These are phyloP conservation scores for Lithospermum erythrorhizon DNA, from an alignment of 257 asterid genomes.

Conservation along the genomic window DNA sequence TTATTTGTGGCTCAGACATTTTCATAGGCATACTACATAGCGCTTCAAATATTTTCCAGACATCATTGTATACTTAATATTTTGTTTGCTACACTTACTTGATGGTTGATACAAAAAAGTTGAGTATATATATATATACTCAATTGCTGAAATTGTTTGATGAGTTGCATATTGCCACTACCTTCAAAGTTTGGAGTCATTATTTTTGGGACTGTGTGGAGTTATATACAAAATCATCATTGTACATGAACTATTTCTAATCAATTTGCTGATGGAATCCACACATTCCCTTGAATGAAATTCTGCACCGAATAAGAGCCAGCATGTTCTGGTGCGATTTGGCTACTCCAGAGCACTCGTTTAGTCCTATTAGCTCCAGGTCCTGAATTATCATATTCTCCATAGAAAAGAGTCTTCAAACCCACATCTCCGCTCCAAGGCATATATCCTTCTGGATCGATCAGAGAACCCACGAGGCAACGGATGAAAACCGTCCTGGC, in stretches of 20 bases:
- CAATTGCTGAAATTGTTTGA: too few relatives aligned
- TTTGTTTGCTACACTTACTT: not conserved
- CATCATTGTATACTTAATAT: not conserved
- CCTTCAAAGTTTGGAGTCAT: too few relatives aligned
- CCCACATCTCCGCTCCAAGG: constrained; percentile 28
- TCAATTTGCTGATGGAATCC: constrained; percentile 21
- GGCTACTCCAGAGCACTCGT: constrained; percentile 22
- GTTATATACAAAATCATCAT: too few relatives aligned
- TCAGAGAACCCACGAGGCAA: constrained; percentile 15
- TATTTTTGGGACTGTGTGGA: too few relatives aligned
- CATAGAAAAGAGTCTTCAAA: constrained; percentile 24
- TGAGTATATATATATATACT: too few relatives aligned
- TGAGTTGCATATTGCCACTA: too few relatives aligned
- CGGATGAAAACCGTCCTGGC: constrained; percentile 25
- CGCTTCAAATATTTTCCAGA: not conserved
- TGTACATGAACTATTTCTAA: not conserved
- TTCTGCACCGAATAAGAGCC: constrained; percentile 15
- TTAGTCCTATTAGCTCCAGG: constrained; percentile 13
- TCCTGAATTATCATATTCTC: constrained; percentile 20
- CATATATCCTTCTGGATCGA: constrained; percentile 23
- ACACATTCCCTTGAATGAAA: constrained; percentile 28
- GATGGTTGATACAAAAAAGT: too few relatives aligned
- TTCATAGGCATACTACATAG: not conserved
- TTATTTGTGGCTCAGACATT: not conserved
- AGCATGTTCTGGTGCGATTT: constrained; percentile 15